A percentile compares a stretch with the other conserved stretches of the same genome.
Evolutionary conservation across 2,329 filamentous ascomycete genomes (phyloP).

Genomic region (Aspergillus nomiae): DNA sequence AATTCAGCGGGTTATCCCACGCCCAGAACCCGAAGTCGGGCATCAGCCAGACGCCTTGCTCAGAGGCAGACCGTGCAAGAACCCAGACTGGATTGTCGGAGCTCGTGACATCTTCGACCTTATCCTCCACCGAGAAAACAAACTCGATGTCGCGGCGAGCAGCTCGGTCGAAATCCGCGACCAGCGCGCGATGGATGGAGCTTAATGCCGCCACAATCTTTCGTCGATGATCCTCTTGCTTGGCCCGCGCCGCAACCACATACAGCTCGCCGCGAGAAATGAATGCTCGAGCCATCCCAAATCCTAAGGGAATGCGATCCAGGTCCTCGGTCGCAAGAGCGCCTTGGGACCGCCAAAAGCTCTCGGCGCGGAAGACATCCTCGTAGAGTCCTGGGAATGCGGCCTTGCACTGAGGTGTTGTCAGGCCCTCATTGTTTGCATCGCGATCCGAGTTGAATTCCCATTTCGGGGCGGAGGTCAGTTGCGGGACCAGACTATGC

Average conservation of each 20-base stretch:
- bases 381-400: slow-evolving; percentile 42
- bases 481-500: slow-evolving; percentile 7
- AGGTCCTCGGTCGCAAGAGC: slow-evolving; percentile 30
- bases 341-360: slow-evolving; percentile 31
- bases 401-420: slow-evolving; percentile 30
- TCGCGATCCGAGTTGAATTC: slow-evolving; percentile 36
- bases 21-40: slow-evolving; percentile 57
- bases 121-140: slow-evolving; percentile 46
- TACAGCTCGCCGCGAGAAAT: slow-evolving; percentile 38
- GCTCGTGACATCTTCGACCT: slow-evolving; percentile 45
- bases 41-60: slow-evolving; percentile 52
- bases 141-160: slow-evolving; percentile 51
- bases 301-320: slow-evolving; percentile 29
- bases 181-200: slow-evolving; percentile 52
- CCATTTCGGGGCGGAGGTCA: slow-evolving; percentile 25
- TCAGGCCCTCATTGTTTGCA: slow-evolving; percentile 32
- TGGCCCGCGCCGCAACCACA: slow-evolving; percentile 31
- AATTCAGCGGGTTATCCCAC: slow-evolving; percentile 44
- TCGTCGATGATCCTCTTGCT: slow-evolving; percentile 39
- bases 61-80: slow-evolving; percentile 41
- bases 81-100: slow-evolving; percentile 45
- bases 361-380: slow-evolving; percentile 33
- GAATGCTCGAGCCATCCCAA: slow-evolving; percentile 38
- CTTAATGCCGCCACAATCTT: slow-evolving; percentile 47
- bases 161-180: slow-evolving; percentile 35